Evolutionary conservation across 306 rosid genomes (phyloP), one percentile per base, ranked within the genome.

Genomic region (Rubus idaeus): DNA sequence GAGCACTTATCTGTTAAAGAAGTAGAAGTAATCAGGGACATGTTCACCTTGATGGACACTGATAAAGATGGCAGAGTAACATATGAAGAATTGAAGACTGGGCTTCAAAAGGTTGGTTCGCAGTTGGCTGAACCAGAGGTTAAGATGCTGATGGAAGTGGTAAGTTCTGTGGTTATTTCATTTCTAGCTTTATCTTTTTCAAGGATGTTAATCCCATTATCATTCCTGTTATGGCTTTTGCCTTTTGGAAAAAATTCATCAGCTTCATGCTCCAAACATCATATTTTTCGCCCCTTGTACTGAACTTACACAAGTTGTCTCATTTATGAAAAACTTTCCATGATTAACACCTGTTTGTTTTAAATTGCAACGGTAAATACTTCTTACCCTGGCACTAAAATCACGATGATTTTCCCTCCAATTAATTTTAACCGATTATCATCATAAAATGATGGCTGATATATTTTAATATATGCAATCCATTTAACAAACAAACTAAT

Each of bases 111-210:
- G 81, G 99, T 96, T 76, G 99, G 99, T 76, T 96, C 99, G 64
- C 93, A 96, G 79, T 84, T 96, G 89, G 99, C 89, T 56, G 99
- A 96, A 86, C 91, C 98, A 30, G 99, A 96, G 91, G 87, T 96
- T 74, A 92, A 88, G 91, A 90, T 96, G 97, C 87, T 96, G 81
- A 96, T 96, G 99, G 99, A 96, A 81, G 99, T 92, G 97, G 99
- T 96, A 85, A 51, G 83, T 49, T 84, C 77, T 82, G 35, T 46
- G 18, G 23, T 75, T 16, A 13, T 21, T 75, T 77, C 52, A 46
- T 77, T 44, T 73, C 63, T 52, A 71, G 84, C 44, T 64, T 61
- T 17, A 57, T 35, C 23, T 65, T n/a, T 39, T 20, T 30, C 76
- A 56, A 18, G 65, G 47, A 40, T 65, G 13, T 13, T 49, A 39